A percentile compares a stretch with the other conserved stretches of the same genome.
phyloP scores from a whole-genome alignment of 2,329 filamentous ascomycete genomes.

The Gliomastix tumulicola region DNA sequence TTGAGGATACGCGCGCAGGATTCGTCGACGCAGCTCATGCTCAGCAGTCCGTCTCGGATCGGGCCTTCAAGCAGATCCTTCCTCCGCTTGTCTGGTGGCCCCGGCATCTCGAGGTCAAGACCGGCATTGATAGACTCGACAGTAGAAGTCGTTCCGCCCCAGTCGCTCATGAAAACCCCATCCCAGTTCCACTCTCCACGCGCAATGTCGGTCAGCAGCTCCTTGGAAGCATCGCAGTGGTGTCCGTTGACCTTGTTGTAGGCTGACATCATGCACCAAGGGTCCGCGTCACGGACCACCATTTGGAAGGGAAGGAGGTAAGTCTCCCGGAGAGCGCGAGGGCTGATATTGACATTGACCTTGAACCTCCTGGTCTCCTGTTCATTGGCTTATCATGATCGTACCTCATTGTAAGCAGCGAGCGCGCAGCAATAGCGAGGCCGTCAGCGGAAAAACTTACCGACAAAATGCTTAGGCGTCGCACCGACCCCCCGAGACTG shows the following conservation, averaged over 20 bases:
- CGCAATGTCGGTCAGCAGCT: conserved; percentile 4
- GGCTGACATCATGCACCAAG: conserved; percentile 27
- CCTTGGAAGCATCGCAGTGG: conserved; percentile 16
- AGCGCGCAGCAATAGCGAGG: no score
- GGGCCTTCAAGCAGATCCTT: conserved; percentile 3
- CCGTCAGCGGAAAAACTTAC: no score
- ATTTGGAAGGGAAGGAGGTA: conserved; percentile 28
- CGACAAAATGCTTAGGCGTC: conserved; percentile 11
- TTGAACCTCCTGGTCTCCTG: conserved; percentile 25
- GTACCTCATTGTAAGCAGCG: no score
- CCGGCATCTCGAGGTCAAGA: conserved; percentile 22
- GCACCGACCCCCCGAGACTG: conserved; percentile 6
- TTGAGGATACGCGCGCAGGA: conserved; percentile 9
- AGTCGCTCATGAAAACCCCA: conserved; percentile 8
- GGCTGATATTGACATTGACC: conserved; percentile 22
- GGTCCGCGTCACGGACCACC: conserved; percentile 21
- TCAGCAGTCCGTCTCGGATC: neutral
- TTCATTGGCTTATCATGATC: conserved; percentile 1
- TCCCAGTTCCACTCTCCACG: conserved; percentile 6
- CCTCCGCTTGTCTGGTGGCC: conserved; percentile 13
- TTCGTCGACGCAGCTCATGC: conserved; percentile 11
- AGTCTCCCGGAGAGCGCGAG: conserved; percentile 28
- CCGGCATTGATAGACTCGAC: conserved; percentile 17
- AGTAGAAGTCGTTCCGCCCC: conserved; percentile 23
- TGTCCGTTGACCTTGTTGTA: conserved; percentile 31